phyloP scores from a whole-genome alignment of 1,284 basidiomycete genomes.

The Neotropicomus parvogracilis region DNA sequence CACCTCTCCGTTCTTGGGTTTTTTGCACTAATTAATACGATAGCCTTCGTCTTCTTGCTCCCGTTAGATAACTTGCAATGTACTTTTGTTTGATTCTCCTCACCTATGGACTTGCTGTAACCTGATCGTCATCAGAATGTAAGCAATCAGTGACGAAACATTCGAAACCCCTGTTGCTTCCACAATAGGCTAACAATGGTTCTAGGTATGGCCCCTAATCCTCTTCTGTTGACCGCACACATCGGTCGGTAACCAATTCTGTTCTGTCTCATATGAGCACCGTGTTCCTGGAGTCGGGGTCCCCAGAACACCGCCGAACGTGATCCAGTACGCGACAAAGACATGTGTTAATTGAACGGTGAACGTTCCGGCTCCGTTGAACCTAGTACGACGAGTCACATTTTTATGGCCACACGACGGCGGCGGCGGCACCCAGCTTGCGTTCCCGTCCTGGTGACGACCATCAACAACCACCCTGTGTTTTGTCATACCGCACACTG shows the following conservation, averaged over 20 bases:
- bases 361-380: constrained; percentile 17
- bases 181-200: constrained; percentile 1
- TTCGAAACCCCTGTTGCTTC: background rate
- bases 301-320: constrained; percentile 9
- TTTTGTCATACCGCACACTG: constrained; percentile 12
- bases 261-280: constrained; percentile 15
- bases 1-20: background rate
- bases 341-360: constrained; percentile 6
- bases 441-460: background rate
- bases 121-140: background rate
- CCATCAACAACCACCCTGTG: constrained; percentile 10
- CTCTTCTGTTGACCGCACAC: no score
- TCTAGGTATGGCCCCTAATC: constrained; percentile 6
- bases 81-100: background rate
- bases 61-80: background rate
- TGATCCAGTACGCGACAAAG: constrained; percentile 11
- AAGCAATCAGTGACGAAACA: background rate
- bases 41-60: constrained; percentile 4
- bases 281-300: no score
- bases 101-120: constrained; percentile 10
- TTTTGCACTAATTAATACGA: constrained; percentile 18
- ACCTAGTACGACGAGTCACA: constrained; percentile 18
- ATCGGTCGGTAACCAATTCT: no score
- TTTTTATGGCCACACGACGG: background rate
- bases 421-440: background rate